A percentile compares a stretch with the other conserved stretches of the same genome.
These are phyloP conservation scores for Phanerochaete sordida DNA, from an alignment of 768 basidiomycete species.

Conservation along the genomic window DNA sequence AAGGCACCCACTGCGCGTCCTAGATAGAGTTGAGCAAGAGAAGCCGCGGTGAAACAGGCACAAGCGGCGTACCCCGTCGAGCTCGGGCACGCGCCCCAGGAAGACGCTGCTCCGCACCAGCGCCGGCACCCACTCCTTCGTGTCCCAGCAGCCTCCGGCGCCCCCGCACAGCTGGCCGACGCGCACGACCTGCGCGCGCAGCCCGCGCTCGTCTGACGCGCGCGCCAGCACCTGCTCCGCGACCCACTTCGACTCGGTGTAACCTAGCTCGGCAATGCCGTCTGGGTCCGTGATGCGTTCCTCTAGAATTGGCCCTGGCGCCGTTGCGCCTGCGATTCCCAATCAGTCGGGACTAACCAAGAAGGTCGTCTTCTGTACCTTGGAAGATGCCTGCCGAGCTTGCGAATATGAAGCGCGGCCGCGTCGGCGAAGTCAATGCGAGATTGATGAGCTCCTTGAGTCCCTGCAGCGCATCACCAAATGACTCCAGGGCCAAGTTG, in stretches of 20 bases:
- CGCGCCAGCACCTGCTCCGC: constrained; percentile 33
- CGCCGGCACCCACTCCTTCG: constrained; percentile 41
- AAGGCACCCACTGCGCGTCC: constrained; percentile 26
- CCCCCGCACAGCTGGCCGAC: constrained; percentile 44
- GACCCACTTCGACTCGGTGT: constrained; percentile 37
- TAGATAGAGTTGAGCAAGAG: background rate
- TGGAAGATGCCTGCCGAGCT: constrained; percentile 17
- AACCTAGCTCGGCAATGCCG: constrained; percentile 29
- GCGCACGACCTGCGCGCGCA: constrained; percentile 34
- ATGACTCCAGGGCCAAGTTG: constrained; percentile 14
- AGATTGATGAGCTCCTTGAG: constrained; percentile 18
- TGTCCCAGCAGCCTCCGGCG: constrained; percentile 38
- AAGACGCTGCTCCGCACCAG: constrained; percentile 22
- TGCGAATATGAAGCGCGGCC: constrained; percentile 15
- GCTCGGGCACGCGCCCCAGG: constrained; percentile 4
- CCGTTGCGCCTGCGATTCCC: background rate
- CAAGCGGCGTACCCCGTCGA: background rate
- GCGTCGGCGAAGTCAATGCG: constrained; percentile 6
- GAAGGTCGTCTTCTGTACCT: too few relatives aligned
- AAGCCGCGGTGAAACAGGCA: background rate
- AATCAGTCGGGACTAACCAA: too few relatives aligned
- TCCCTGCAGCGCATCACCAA: constrained; percentile 11
- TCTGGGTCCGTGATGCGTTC: background rate
- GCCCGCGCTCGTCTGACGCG: constrained; percentile 25
- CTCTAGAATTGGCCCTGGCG: background rate